Evolutionary conservation across 2,329 filamentous ascomycete species (phyloP).

Genomic region (Pyricularia sp.): DNA sequence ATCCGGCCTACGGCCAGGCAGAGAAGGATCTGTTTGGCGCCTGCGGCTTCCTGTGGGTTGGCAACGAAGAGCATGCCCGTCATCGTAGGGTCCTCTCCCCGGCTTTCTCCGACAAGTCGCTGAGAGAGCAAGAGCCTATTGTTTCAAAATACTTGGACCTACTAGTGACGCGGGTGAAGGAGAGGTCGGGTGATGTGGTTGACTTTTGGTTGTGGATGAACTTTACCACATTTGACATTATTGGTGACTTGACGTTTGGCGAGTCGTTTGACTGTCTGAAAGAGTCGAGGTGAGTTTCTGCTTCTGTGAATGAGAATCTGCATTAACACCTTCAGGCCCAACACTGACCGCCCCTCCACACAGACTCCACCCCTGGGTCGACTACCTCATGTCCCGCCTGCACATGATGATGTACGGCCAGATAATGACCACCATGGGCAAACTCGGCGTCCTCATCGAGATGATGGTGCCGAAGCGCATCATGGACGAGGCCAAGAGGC

Average conservation of each 20-base stretch:
- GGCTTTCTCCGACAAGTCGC: constrained; percentile 18
- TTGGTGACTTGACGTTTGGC: constrained; percentile 12
- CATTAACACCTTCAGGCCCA: too few relatives aligned
- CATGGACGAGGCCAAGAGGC: constrained; percentile 1
- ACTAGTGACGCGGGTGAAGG: constrained; percentile 11
- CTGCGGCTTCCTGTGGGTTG: constrained; percentile 9
- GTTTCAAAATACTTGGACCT: constrained; percentile 11
- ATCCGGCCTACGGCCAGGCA: constrained; percentile 8
- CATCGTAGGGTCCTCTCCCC: constrained; percentile 15
- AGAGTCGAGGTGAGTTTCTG: background rate
- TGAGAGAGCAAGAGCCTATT: constrained; percentile 16
- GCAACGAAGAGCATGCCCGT: constrained; percentile 10
- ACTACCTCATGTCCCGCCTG: constrained; percentile 2
- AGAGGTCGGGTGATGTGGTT: constrained; percentile 11
- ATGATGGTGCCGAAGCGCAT: background rate
- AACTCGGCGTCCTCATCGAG: constrained; percentile 5
- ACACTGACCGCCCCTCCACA: background rate
- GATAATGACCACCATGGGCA: constrained; percentile 3
- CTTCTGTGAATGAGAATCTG: too few relatives aligned
- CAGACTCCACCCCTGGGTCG: constrained; percentile 12
- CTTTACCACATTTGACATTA: constrained; percentile 13
- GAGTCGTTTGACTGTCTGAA: constrained; percentile 12
- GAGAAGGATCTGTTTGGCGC: constrained; percentile 12
- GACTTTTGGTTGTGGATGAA: constrained; percentile 18
- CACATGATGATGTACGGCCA: constrained; percentile 4